These are phyloP conservation scores for Suhomyces wounanorum DNA, from an alignment of 1,139 yeast genomes.

Conservation along the genomic window DNA sequence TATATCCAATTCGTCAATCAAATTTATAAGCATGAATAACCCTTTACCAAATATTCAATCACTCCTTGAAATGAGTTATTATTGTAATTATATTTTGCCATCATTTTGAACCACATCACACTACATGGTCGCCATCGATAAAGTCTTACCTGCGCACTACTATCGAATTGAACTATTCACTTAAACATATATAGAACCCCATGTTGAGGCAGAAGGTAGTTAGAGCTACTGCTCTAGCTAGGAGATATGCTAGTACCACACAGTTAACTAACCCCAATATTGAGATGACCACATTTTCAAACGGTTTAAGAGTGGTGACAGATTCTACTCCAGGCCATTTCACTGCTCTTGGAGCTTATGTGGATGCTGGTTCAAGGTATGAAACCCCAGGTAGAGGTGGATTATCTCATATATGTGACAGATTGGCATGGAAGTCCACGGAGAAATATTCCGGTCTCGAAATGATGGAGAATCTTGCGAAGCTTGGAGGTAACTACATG, in stretches of 20 bases:
- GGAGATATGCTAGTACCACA: slow-evolving; percentile 5
- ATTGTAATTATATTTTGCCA: background rate
- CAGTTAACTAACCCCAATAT: slow-evolving; percentile 29
- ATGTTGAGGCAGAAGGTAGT: slow-evolving; percentile 1
- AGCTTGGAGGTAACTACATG: slow-evolving; percentile 92
- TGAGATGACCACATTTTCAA: slow-evolving; percentile 57
- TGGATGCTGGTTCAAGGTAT: slow-evolving; percentile 87
- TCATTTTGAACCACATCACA: background rate
- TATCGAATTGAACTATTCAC: background rate
- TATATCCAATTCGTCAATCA: background rate
- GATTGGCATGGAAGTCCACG: slow-evolving; percentile 87
- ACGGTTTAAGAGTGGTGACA: slow-evolving; percentile 83
- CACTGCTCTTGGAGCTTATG: slow-evolving; percentile 84
- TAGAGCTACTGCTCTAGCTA: background rate
- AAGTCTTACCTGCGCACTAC: background rate
- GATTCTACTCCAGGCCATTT: slow-evolving; percentile 90
- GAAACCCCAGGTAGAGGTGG: slow-evolving; percentile 65
- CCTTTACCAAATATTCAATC: background rate
- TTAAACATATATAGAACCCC: background rate
- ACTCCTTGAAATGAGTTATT: background rate
- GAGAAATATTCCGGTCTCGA: slow-evolving; percentile 58
- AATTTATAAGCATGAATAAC: background rate
- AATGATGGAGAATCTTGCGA: slow-evolving; percentile 75
- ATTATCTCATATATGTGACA: slow-evolving; percentile 78
- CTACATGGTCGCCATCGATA: background rate